Evolutionary conservation across 306 rosid species (phyloP), one percentile per base, ranked within the genome.

Genomic region (Vigna hirtella): DNA sequence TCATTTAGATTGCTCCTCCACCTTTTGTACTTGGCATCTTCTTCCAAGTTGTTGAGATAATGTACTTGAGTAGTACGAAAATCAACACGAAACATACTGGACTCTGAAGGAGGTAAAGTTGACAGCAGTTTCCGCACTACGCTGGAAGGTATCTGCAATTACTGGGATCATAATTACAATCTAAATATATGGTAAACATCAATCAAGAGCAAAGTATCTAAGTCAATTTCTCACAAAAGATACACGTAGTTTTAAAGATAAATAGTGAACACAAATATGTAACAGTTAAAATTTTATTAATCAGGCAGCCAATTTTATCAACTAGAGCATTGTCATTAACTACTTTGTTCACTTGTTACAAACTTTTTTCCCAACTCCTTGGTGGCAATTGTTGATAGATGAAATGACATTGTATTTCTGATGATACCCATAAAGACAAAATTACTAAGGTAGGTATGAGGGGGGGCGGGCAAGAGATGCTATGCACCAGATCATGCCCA

Each of bases 21-120:
- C 72, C 88, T 83, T 78, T 74, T 87, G 81, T 95, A 95, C 89
- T 85, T 95, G 30, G 85, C 90, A 86, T 95, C 99, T 88, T 93
- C 97, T 88, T 95, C 99, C 91, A 95, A 82, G 72, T 95, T 88
- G 88, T 95, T 95, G 77, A 95, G 90, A 86, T 88, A 93, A 81
- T 95, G 90, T 76, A 93, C 99, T 81, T 86, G 93, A 76, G 80
- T 76, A 69, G 96, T 90, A 65, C 99, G 97, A 79, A 93, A 95
- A 88, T 95, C 98, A 81, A 95, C 88, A 58, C 99, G 99, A 32
- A 93, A 88, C 86, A 74, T 72, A 85, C 77, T 85, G 43, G 98
- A 87, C 76, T 95, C 99, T 67, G 96, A 40, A 58, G 97, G 97
- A 85, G 98, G 96, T 76, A 82, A 77, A 76, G 91, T 87, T 73